Evolutionary conservation across 129 eudicot species (phyloP).

Genomic region (Ambrosia artemisiifolia): DNA sequence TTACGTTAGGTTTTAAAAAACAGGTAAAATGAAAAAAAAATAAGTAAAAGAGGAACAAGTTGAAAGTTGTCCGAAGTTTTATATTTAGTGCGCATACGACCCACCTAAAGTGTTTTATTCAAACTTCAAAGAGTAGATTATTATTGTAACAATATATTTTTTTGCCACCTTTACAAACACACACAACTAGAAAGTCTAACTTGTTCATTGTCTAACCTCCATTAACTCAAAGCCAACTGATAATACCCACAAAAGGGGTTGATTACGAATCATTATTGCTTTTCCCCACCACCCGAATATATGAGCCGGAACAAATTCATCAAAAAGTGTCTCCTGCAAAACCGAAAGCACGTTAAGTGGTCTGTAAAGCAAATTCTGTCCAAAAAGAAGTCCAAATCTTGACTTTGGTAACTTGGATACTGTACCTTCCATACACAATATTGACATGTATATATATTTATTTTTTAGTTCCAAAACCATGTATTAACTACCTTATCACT

Average conservation of each 20-base stretch:
- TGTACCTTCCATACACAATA: not conserved
- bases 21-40: not conserved
- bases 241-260: conserved; percentile 94
- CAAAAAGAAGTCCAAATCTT: not conserved
- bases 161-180: not conserved
- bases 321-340: conserved; percentile 82
- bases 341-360: conserved; percentile 14
- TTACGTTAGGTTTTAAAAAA: not conserved
- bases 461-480: not conserved
- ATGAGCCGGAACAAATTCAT: conserved; percentile 94
- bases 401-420: not conserved
- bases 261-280: conserved; percentile 99
- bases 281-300: conserved; percentile 99
- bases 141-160: not conserved
- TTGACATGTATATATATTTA: not conserved
- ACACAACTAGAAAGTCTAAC: not conserved
- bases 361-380: not conserved
- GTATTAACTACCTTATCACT: not conserved
- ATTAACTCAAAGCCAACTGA: conserved; percentile 90
- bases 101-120: not conserved
- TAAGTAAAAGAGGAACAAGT: not conserved
- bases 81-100: not conserved
- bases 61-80: not conserved
- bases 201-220: conserved; percentile 63
- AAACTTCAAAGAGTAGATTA: not conserved